Base-by-base conservation (phyloP, 148 eudicot species). In the Pharnaceum exiguum region DNA sequence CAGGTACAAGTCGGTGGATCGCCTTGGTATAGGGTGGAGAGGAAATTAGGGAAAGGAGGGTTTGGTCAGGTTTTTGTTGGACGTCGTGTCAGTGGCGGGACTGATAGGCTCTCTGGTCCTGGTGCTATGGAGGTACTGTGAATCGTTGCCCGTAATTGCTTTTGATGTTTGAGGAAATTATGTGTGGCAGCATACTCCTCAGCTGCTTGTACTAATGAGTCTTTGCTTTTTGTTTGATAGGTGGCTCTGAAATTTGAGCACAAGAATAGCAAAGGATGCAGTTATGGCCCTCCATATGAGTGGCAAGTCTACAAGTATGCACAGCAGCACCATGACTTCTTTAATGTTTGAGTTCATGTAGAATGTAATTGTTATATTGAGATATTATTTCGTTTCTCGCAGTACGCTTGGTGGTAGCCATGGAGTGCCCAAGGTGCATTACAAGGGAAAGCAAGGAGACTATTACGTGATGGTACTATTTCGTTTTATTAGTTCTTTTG, bases 301-400 rank as follows among this genome's bases (percentile, higher is more conserved):
- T 89, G 96, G 96, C 96, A 85, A 72, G 96, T 89, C 29, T 89
- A 85, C 79, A 85, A 75, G 96, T 89, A 88, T 27, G 95, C 55
- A 51, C 29, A 6, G 26, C 21, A 7, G 18, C 25, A 19, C 35
- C 23, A 16, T 17, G 24, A 31, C 0, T 29, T 31, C 9, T 0
- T 59, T 57, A 1, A 3, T 17, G 10, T 7, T 46, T 53, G 11
- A 23, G 23, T 51, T 45, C 18, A n/a, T 24, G 19, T 22, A 11
- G 29, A 18, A 37, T 46, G 37, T 26, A 22, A 18, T 27, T 38
- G 15, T 16, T 56, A n/a, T 36, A 28, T 36, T 24, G 4, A 21
- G 10, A 2, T 15, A 12, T 22, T 12, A 12, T 36, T 51, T 72
- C 28, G 62, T 67, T 55, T 60, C 45, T 43, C 60, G 73, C 79